Evolutionary conservation across 768 basidiomycete species (phyloP), one percentile per base, ranked within the genome.

Genomic region (Lactarius hengduanensis): DNA sequence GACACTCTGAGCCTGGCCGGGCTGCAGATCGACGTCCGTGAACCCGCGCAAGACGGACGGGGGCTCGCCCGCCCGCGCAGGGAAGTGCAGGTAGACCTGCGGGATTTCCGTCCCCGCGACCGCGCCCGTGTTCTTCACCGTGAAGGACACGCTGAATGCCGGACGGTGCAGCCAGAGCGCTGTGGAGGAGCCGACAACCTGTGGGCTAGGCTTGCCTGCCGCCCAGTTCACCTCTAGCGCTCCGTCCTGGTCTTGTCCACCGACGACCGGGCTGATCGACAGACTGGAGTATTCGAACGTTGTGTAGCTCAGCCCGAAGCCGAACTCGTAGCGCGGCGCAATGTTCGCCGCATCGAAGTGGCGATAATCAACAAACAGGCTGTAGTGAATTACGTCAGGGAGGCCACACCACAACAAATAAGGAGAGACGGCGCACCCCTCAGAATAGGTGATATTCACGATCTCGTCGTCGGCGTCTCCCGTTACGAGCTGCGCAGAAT

Each of bases 271-370:
- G 18, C 73, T 73, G 40, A 91, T 76, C 3, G 79, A 69, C 13
- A 95, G 77, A 38, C 82, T 77, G 53, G 81, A 84, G 74, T 93
- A 96, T 38, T 82, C 76, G 75, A 96, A 98, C 2, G 77, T 82
- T 45, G 95, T 90, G 78, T 97, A 98, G 63, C 87, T 90, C 72
- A 96, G 75, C 0, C 95, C 95, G 73, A 87, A 96, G 5, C 95
- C 95, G 74, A 98, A 98, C 73, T 92, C 91, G 72, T 86, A 94
- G 43, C 90, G 89, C 4, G 92, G 92, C 0, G 81, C 81, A 69
- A 93, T 91, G 68, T 87, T 83, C 75, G 84, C 78, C 84, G 72
- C 67, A 58, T 81, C 81, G 65, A 82, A 82, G 66, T 75, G 76
- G 36, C 78, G 70, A 63, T 82, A 80, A 66, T 72, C 72, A 57